Percentiles rank a stretch among this genome's conserved stretches.
These are phyloP conservation scores for Ceratocystis albifundus DNA, from an alignment of 2,329 filamentous ascomycete species.

Conservation along the genomic window DNA sequence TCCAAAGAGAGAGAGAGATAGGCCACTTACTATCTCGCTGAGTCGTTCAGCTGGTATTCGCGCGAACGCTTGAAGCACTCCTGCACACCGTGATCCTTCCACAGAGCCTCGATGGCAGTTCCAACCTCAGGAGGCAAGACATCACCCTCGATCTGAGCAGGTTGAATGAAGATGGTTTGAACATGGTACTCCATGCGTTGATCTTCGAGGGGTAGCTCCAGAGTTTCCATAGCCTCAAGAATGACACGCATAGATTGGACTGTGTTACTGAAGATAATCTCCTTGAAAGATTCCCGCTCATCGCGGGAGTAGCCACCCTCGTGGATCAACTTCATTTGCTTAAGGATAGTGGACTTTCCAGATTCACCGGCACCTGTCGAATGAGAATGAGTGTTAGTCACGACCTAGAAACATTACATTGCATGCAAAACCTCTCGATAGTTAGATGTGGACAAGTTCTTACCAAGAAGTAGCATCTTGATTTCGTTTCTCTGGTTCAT, in stretches of 20 bases:
- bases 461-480: slow-evolving; percentile 98
- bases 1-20: slow-evolving; percentile 5
- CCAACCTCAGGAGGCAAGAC: slow-evolving; percentile 89
- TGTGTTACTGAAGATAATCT: slow-evolving; percentile 60
- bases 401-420: background rate
- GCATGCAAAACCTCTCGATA: background rate
- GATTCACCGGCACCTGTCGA: slow-evolving; percentile 77
- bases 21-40: slow-evolving; percentile 73
- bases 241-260: slow-evolving; percentile 60
- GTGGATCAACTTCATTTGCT: slow-evolving; percentile 99
- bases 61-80: slow-evolving; percentile 91
- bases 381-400: background rate
- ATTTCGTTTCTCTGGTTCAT: slow-evolving; percentile 99
- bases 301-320: slow-evolving; percentile 98
- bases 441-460: background rate
- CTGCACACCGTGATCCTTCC: slow-evolving; percentile 87
- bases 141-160: slow-evolving; percentile 90
- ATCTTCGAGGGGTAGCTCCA: slow-evolving; percentile 74
- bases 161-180: slow-evolving; percentile 98
- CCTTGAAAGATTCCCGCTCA: slow-evolving; percentile 58
- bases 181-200: slow-evolving; percentile 93
- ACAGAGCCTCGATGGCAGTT: slow-evolving; percentile 80
- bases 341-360: slow-evolving; percentile 88
- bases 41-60: slow-evolving; percentile 94
- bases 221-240: slow-evolving; percentile 56